Evolutionary conservation across 148 eudicot species (phyloP), one percentile per base, ranked within the genome.

Genomic region (Cornus florida): DNA sequence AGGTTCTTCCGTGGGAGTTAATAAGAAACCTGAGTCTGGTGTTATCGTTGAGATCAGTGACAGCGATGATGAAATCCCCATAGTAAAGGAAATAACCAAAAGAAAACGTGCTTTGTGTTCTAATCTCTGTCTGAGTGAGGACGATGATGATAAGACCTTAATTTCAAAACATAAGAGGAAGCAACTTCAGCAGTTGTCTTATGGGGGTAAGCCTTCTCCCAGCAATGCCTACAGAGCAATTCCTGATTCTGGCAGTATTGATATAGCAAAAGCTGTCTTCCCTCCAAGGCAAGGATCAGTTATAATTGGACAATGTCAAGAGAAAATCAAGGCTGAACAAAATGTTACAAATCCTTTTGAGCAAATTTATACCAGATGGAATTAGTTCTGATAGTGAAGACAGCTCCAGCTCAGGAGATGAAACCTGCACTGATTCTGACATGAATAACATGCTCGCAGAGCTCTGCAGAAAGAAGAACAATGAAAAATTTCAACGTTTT

Each of bases 401-500:
- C 8, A 43, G 8, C 22, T 31, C 66, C 8, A 43, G 10, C 57
- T 53, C 79, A 75, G 50, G 33, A 12, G 56, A 1, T 75, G 20
- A 0, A 2, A 38, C 77, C 19, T 23, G 33, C 22, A 66, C 48
- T 43, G 48, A 43, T 4, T 4, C 8, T 43, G 48, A 43, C 48
- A 6, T 43, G 48, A 39, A 56, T 1, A 48, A 39, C 19, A n/a
- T 28, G 65, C 48, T 67, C 31, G 65, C 72, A 68, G 28, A 12
- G 41, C 24, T 77, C 20, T 0, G 65, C 5, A 68, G n/a, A 43
- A 48, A 16, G 3, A 23, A 9, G 8, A 43, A 22, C 10, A 17
- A 57, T 32, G 6, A 74, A 75, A 60, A 48, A 62, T 86, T 35
- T 35, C 38, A 1, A 88, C 82, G 17, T 79, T 90, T 74, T 46